Percentiles rank a stretch among this genome's conserved stretches.
Conservation (phyloP, 768 basidiomycete species). For the Trametes coccinea region DNA sequence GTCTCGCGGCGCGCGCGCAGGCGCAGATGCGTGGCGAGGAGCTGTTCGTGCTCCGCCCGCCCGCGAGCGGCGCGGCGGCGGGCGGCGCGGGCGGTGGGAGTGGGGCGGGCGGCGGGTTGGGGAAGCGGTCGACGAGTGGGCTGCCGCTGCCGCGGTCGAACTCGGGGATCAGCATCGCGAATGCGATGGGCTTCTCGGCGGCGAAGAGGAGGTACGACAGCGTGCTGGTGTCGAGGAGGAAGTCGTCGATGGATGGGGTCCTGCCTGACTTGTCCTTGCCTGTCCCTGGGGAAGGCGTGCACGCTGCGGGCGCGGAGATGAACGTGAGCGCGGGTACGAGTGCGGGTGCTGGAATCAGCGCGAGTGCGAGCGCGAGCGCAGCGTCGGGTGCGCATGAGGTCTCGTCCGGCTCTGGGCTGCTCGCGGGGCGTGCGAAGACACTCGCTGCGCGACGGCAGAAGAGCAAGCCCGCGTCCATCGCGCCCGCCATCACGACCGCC, state of each 20-base stretch:
- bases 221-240: conserved; percentile 62
- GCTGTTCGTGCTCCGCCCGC: conserved; percentile 52
- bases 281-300: not conserved
- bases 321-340: not conserved
- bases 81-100: not conserved
- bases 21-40: conserved; percentile 64
- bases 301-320: not conserved
- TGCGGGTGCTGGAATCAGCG: not conserved
- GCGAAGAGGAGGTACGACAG: conserved; percentile 66
- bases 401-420: too few relatives aligned
- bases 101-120: not conserved
- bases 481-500: conserved; percentile 14
- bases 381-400: too few relatives aligned
- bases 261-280: not conserved
- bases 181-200: conserved; percentile 49
- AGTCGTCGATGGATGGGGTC: conserved; percentile 43
- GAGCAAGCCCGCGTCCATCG: conserved; percentile 22
- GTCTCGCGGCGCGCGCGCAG: conserved; percentile 65
- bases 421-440: conserved; percentile 14
- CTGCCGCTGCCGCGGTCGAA: conserved; percentile 56
- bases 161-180: conserved; percentile 60
- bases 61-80: not conserved
- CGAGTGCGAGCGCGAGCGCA: not conserved
- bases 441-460: conserved; percentile 16
- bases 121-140: conserved; percentile 38